A percentile compares a stretch with the other conserved stretches of the same genome.
These are phyloP conservation scores for Camellia sinensis DNA, from an alignment of 148 eudicot species.

Conservation along the genomic window DNA sequence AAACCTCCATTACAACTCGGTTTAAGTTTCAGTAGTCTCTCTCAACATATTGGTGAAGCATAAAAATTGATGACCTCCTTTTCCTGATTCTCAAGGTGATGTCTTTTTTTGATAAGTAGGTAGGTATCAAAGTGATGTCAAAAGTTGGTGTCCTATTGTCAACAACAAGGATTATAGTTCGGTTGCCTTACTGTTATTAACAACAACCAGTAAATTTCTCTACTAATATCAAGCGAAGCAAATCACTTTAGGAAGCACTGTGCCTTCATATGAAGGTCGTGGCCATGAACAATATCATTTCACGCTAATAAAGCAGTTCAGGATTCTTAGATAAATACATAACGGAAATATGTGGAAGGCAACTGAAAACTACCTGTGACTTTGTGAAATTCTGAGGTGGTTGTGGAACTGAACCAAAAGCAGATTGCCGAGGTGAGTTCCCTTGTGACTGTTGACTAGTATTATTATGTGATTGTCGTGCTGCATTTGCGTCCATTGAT, in stretches of 20 bases:
- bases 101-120: not conserved
- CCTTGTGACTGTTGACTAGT: conserved; percentile 35
- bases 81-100: not conserved
- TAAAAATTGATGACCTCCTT: not conserved
- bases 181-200: not conserved
- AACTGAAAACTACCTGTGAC: conserved; percentile 45
- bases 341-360: not conserved
- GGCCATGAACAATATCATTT: not conserved
- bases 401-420: conserved; percentile 24
- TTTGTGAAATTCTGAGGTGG: conserved; percentile 27
- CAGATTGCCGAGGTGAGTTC: conserved; percentile 28
- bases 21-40: not conserved
- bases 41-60: not conserved
- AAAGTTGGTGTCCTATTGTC: not conserved
- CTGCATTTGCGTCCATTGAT: conserved; percentile 14
- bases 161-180: not conserved
- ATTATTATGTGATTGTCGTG: conserved; percentile 24
- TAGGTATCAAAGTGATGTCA: no score
- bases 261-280: not conserved
- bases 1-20: not conserved
- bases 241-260: not conserved
- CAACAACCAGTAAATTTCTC: not conserved
- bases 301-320: not conserved
- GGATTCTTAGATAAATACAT: not conserved
- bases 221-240: not conserved